Base-by-base conservation (phyloP, 345 rosid genomes). In the Theobroma cacao region DNA sequence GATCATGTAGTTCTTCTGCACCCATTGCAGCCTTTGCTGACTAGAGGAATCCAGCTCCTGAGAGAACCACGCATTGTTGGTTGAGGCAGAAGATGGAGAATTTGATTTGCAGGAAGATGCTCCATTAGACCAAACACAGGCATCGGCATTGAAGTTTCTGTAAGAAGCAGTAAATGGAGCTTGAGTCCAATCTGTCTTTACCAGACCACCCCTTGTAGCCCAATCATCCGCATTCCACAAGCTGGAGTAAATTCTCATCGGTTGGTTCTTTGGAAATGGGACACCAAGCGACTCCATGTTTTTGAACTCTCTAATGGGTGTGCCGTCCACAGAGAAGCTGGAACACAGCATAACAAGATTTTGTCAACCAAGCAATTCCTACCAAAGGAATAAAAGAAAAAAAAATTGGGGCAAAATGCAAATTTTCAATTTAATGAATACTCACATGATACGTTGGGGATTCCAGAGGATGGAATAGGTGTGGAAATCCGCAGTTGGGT, bases 191-290 rank as follows among this genome's bases (percentile, higher is more conserved):
- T 92, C 91, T 0, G 76, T 89, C 83, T 92, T 92, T 10, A 90
- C 86, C 4, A 85, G 84, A 0, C 97, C 94, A 24, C 93, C 93
- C 61, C 93, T 81, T 0, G 97, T 92, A 7, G 91, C 91, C 97
- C 94, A 92, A 36, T 90, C 89, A 77, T 92, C 94, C 20, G 85
- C 93, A 64, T 89, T 89, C 93, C 94, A 89, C 4, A 89, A 78
- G 34, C 88, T 88, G 7, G 90, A 87, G 82, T 87, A 84, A 11
- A 88, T 62, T 75, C 89, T 86, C 94, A 91, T 89, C 7, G 91
- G 83, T 47, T 91, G 93, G 80, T 78, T 86, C 84, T 84, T 86
- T 7, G 92, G 97, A 67, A 82, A 88, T 14, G 91, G 78, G 20
- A 90, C 85, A 0, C 90, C 91, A 2, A 14, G 78, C 14, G 91